Evolutionary conservation across 2,329 filamentous ascomycete genomes (phyloP).

Genomic region (Cladosporium sphaerospermum): DNA sequence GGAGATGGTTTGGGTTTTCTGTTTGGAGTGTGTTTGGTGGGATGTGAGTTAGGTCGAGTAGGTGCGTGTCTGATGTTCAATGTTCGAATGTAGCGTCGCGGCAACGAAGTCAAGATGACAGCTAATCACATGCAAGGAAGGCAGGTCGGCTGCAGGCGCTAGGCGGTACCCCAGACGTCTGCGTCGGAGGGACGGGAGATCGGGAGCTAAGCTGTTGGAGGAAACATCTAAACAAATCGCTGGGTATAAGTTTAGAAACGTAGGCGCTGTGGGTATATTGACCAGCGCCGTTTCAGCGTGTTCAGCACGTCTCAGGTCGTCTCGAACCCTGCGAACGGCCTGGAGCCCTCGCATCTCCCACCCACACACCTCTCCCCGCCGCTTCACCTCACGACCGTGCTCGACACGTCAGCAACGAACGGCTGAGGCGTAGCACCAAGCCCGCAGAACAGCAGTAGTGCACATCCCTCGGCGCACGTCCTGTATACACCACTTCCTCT

Average conservation of each 20-base stretch:
- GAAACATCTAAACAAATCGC: too few relatives aligned
- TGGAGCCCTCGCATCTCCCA: not conserved
- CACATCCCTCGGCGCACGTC: not conserved
- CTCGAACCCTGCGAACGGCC: not conserved
- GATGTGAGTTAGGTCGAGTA: not conserved
- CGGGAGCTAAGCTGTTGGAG: too few relatives aligned
- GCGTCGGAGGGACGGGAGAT: too few relatives aligned
- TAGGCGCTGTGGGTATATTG: not conserved
- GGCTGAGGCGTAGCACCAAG: constrained; percentile 1
- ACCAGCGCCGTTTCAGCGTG: constrained; percentile 1
- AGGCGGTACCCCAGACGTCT: not conserved
- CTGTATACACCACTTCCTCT: not conserved
- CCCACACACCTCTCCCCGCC: not conserved
- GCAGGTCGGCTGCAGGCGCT: too few relatives aligned
- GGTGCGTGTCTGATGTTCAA: not conserved
- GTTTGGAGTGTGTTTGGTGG: not conserved
- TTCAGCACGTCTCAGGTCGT: constrained; percentile 8
- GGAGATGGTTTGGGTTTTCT: not conserved
- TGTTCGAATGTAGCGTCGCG: not conserved
- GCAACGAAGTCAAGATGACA: not conserved
- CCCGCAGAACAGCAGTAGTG: not conserved
- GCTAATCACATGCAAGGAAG: not conserved
- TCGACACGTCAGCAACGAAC: constrained; percentile 5
- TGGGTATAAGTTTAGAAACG: too few relatives aligned
- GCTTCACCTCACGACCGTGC: not conserved